Conservation (phyloP, 1,284 basidiomycete genomes). For the Amylostereum areolatum region DNA sequence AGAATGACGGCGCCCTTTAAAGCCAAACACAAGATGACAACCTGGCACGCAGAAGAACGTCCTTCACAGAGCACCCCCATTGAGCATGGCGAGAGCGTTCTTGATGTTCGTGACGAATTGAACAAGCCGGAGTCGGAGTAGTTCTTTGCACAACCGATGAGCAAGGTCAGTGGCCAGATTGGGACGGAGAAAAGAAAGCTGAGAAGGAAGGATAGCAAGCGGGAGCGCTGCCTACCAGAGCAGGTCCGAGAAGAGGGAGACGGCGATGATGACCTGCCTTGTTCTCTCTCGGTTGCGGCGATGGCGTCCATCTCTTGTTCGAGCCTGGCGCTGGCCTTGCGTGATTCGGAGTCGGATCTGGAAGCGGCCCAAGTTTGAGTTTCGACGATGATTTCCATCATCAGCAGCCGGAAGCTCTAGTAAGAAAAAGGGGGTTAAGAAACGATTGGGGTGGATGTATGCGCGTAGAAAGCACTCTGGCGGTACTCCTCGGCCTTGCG, state of each 20-base stretch:
- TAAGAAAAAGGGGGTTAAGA: too few species aligned
- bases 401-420: background rate
- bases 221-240: slow-evolving; percentile 11
- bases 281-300: slow-evolving; percentile 21
- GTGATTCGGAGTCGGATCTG: background rate
- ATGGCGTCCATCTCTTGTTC: slow-evolving; percentile 1
- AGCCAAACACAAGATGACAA: too few species aligned
- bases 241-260: slow-evolving; percentile 1
- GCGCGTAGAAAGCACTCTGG: background rate
- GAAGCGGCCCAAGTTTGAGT: background rate
- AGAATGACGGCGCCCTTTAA: too few species aligned
- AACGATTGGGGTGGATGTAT: too few species aligned
- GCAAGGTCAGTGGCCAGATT: background rate
- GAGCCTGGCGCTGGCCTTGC: background rate
- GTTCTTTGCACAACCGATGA: slow-evolving; percentile 9
- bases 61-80: slow-evolving; percentile 8
- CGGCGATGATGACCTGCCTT: slow-evolving; percentile 32
- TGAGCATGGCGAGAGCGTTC: slow-evolving; percentile 14
- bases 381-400: background rate
- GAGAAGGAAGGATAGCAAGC: background rate
- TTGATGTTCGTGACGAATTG: slow-evolving; percentile 17
- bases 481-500: background rate
- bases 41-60: too few species aligned
- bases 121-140: slow-evolving; percentile 13
- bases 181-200: background rate